Evolutionary conservation across 2,329 filamentous ascomycete species (phyloP), one percentile per base, ranked within the genome.

Genomic region (Fusarium bactridioides): DNA sequence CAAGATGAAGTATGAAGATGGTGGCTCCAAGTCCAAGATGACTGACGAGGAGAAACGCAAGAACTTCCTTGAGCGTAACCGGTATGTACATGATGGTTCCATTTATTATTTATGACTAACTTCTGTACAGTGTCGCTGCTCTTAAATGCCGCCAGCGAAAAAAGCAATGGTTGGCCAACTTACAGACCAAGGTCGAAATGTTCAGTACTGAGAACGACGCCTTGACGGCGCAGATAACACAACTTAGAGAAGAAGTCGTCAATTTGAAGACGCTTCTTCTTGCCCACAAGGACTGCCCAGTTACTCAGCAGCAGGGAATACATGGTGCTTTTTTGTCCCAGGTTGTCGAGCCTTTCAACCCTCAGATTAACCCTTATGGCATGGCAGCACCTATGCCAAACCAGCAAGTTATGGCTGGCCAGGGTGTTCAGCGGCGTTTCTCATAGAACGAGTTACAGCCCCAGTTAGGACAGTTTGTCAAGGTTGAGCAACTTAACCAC

Each of bases 111-210:
- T 27, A 21, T 23, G 29, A 12, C 33, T 73, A 69, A 70, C 70
- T 68, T 19, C 23, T 31, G 11, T 23, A 27, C 73, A 98, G 96
- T 80, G 94, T 99, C 73, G 96, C 96, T 70, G 96, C 96, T 7
- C 86, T 99, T 67, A 99, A 99, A 80, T 99, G 96, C 82, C 92
- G 96, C 69, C 96, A 99, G 82, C 90, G 96, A 25, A 99, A 99
- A 87, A 99, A 99, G 87, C 96, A 98, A 80, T 99, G 96, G 96
- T 89, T 98, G 64, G 93, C 93, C 37, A 98, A 97, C 76, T 87
- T 99, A 3, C 96, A 99, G 81, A 90, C 90, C 62, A 98, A 98
- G 82, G 95, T 98, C 21, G 96, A 99, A 81, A 87, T 97, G 74
- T 98, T 94, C 79, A 95, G 92, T 71, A 92, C 88, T 2, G 96